A percentile compares a stretch with the other conserved stretches of the same genome.
Conservation (phyloP, 2,329 filamentous ascomycete species). For the Fusarium torreyae region DNA sequence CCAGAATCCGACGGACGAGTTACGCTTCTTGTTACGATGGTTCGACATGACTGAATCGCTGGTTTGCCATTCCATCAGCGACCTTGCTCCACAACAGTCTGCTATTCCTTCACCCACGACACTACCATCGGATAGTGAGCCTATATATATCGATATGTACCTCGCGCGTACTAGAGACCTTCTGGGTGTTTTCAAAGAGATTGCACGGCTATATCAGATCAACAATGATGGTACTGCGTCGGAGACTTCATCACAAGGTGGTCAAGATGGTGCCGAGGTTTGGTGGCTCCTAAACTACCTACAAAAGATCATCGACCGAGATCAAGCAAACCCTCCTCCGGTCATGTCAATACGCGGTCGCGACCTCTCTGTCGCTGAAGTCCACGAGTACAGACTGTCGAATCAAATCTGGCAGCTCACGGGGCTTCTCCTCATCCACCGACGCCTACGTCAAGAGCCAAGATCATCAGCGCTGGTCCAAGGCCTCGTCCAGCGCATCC, state of each 20-base stretch:
- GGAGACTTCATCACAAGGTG: neutral
- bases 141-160: conserved; percentile 41
- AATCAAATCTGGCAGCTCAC: conserved; percentile 43
- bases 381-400: conserved; percentile 34
- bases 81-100: conserved; percentile 30
- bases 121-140: conserved; percentile 18
- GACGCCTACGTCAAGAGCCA: conserved; percentile 25
- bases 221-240: neutral
- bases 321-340: conserved; percentile 22
- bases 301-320: conserved; percentile 30
- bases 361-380: conserved; percentile 20
- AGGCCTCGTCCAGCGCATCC: conserved; percentile 16
- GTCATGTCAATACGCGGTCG: conserved; percentile 32
- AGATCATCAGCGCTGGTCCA: conserved; percentile 27
- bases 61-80: conserved; percentile 33
- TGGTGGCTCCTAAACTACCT: conserved; percentile 35
- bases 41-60: conserved; percentile 41
- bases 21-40: conserved; percentile 37
- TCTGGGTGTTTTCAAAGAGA: conserved; percentile 36
- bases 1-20: conserved; percentile 27
- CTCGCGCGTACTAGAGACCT: conserved; percentile 35
- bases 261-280: conserved; percentile 9
- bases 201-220: conserved; percentile 16
- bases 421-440: conserved; percentile 30
- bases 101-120: conserved; percentile 35